Percentiles rank a stretch among this genome's conserved stretches.
Evolutionary conservation across 441 rosid species (phyloP).

Genomic region (Croton setiger): DNA sequence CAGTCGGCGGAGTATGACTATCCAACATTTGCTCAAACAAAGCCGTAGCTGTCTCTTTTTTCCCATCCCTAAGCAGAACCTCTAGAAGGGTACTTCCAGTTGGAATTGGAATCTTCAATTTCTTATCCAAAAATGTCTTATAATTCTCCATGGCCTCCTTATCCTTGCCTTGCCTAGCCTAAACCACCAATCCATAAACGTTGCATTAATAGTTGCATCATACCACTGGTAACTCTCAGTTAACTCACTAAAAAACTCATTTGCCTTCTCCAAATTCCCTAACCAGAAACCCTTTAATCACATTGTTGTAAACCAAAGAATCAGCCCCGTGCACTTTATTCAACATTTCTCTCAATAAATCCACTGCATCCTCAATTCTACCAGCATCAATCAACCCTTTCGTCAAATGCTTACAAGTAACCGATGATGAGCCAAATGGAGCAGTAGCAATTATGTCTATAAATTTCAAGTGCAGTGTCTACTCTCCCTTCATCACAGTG

Average conservation of each 20-base stretch:
- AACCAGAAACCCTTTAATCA: constrained; percentile 69
- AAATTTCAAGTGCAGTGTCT: constrained; percentile 58
- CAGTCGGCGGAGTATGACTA: constrained; percentile 80
- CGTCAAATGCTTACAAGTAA: constrained; percentile 86
- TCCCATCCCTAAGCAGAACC: constrained; percentile 75
- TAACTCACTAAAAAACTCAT: constrained; percentile 83
- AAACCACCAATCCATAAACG: constrained; percentile 96
- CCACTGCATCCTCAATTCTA: constrained; percentile 72
- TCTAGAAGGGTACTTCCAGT: constrained; percentile 79
- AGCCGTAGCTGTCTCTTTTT: constrained; percentile 55
- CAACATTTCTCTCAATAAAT: constrained; percentile 81
- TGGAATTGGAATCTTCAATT: constrained; percentile 71
- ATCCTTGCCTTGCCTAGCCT: constrained; percentile 72
- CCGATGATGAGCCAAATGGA: constrained; percentile 70
- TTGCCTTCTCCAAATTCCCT: constrained; percentile 77
- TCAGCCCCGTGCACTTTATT: constrained; percentile 84
- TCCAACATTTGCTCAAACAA: constrained; percentile 84
- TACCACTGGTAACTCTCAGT: constrained; percentile 71
- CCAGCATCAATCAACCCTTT: constrained; percentile 80
- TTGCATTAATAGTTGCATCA: constrained; percentile 82
- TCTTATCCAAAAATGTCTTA: constrained; percentile 61
- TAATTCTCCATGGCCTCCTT: constrained; percentile 85
- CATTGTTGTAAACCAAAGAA: constrained; percentile 75
- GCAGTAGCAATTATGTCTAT: constrained; percentile 65
- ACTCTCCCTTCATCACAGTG: constrained; percentile 83